Evolutionary conservation across 805 yeast species (phyloP).

Genomic region (Wickerhamiella qilinensis): DNA sequence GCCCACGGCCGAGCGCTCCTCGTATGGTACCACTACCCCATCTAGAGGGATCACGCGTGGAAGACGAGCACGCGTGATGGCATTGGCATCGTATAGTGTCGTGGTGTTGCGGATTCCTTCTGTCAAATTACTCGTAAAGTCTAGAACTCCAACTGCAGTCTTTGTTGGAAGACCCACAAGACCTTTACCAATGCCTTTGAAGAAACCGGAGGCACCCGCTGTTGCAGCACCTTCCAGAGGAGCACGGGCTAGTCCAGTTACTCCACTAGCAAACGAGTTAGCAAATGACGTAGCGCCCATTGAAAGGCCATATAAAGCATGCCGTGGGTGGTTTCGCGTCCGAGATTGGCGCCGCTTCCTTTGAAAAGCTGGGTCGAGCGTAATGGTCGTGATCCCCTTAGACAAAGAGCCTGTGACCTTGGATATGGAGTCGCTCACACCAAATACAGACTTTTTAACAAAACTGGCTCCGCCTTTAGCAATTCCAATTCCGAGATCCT

Average conservation of each 20-base stretch:
- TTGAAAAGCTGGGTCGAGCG: slow-evolving; percentile 75
- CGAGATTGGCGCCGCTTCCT: slow-evolving; percentile 60
- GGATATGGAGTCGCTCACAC: slow-evolving; percentile 84
- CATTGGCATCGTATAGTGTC: slow-evolving; percentile 55
- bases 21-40: slow-evolving; percentile 57
- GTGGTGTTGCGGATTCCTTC: slow-evolving; percentile 91
- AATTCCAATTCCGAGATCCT: slow-evolving; percentile 83
- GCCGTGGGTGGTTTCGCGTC: slow-evolving; percentile 64
- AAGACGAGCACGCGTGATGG: slow-evolving; percentile 61
- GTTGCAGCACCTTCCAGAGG: slow-evolving; percentile 82
- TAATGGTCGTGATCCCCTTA: slow-evolving; percentile 80
- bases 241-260: slow-evolving; percentile 76
- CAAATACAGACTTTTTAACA: slow-evolving; percentile 86
- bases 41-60: slow-evolving; percentile 65
- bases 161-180: slow-evolving; percentile 92
- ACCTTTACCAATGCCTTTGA: slow-evolving; percentile 89
- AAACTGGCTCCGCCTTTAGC: slow-evolving; percentile 95
- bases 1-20: slow-evolving; percentile 79
- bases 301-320: slow-evolving; percentile 70
- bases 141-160: slow-evolving; percentile 89
- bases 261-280: slow-evolving; percentile 74
- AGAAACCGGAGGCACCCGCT: slow-evolving; percentile 83
- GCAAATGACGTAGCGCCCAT: slow-evolving; percentile 80
- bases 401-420: slow-evolving; percentile 89
- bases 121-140: slow-evolving; percentile 78